Base-by-base conservation (phyloP, 202 grass and related monocot genomes). In the Carex sylvatica region DNA sequence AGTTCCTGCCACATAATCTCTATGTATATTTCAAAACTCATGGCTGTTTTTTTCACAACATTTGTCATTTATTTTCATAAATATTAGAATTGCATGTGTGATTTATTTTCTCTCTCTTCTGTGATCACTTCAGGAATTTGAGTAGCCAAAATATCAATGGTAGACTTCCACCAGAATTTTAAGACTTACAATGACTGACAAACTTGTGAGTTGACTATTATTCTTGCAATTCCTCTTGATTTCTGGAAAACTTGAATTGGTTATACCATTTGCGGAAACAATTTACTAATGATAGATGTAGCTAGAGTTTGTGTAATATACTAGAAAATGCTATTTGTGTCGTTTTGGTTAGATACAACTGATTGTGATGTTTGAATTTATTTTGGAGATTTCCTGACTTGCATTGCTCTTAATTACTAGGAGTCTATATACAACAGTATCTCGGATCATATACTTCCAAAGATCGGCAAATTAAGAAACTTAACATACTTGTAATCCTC, bases 401-500 rank as follows among this genome's bases (percentile, higher is more conserved):
- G 73, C 13, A 58, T 77, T 58, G 26, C 16, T 36, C 53, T 58
- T 35, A 31, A 58, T 58, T 58, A 58, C 73, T 36, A 58, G 73
- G 73, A n/a, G 7, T 56, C 49, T 77, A 77, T 9, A 16, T 33
- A 77, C n/a, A 77, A 77, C 15, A 58, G 15, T 55, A 77, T 77
- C 73, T 36, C 52, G 4, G 73, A 9, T 55, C 3, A 0, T 11
- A 58, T 77, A 77, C 52, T 28, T 77, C 52, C 52, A 76, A 28
- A 7, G 15, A 77, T 36, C 15, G 73, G 73, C 52, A 77, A 1
- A 11, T 77, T 77, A 77, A 35, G 52, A 15, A 58, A 77, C 13
- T 35, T 77, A 53, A 58, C 8, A 77, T 58, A 77, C 73, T 58
- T 77, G 73, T 77, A 77, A 77, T 56, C 47, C 49, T 58, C 28